Evolutionary conservation across 78 protist species (phyloP).

Genomic region (Creolimax fragrantissima): DNA sequence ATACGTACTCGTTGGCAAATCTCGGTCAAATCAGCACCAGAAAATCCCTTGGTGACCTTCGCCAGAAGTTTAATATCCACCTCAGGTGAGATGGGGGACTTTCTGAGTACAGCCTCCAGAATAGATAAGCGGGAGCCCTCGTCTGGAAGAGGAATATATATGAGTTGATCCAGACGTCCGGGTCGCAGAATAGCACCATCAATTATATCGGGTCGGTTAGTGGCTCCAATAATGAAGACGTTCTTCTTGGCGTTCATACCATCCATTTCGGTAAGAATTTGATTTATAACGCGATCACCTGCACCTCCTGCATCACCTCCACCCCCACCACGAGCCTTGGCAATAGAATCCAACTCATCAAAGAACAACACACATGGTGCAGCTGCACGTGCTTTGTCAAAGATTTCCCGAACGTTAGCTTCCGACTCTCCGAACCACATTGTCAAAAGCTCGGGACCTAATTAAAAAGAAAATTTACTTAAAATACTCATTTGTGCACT

Average conservation of each 20-base stretch:
- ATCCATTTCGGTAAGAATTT: slow-evolving; percentile 33
- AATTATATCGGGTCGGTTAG: slow-evolving; percentile 99
- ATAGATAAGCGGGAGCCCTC: slow-evolving; percentile 77
- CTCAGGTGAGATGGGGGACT: slow-evolving; percentile 85
- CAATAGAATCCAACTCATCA: slow-evolving; percentile 99
- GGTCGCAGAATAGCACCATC: slow-evolving; percentile 99
- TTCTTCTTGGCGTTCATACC: slow-evolving; percentile 98
- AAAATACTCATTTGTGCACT: too few species aligned
- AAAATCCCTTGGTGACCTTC: slow-evolving; percentile 84
- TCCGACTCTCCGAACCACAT: slow-evolving; percentile 99
- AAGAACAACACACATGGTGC: slow-evolving; percentile 99
- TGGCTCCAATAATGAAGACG: slow-evolving; percentile 99
- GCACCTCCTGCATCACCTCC: slow-evolving; percentile 99
- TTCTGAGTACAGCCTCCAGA: slow-evolving; percentile 87
- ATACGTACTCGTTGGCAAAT: slow-evolving; percentile 89
- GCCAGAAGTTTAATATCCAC: slow-evolving; percentile 88
- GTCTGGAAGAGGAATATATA: slow-evolving; percentile 99
- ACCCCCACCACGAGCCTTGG: slow-evolving; percentile 89
- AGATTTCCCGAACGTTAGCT: slow-evolving; percentile 98
- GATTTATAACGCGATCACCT: slow-evolving; percentile 99
- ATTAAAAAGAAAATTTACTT: too few species aligned
- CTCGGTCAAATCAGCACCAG: slow-evolving; percentile 99
- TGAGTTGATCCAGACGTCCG: slow-evolving; percentile 96
- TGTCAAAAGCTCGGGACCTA: slow-evolving; percentile 87
- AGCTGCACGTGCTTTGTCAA: slow-evolving; percentile 99